phyloP scores from a whole-genome alignment of 2,329 filamentous ascomycete genomes.

The Gnomoniopsis sp. region DNA sequence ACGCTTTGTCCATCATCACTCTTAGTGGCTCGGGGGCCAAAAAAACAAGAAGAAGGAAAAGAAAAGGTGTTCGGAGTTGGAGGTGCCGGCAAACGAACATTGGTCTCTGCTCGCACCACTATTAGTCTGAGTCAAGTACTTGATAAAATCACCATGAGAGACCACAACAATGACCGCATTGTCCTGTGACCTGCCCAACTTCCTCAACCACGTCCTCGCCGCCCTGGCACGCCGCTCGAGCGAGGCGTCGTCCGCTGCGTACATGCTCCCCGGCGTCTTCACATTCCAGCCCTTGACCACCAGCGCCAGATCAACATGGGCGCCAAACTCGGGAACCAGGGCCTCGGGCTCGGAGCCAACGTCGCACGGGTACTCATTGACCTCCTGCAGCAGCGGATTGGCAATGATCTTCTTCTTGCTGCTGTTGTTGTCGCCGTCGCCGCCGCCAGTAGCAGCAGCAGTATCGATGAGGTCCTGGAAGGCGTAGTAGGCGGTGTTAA shows the following conservation, averaged over 20 bases:
- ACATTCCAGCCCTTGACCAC: constrained; percentile 68
- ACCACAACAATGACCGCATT: constrained; percentile 67
- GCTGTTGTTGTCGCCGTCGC: constrained; percentile 17
- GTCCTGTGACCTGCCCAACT: constrained; percentile 35
- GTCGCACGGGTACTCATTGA: constrained; percentile 71
- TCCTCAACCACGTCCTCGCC: constrained; percentile 56
- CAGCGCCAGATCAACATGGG: constrained; percentile 58
- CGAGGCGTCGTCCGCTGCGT: constrained; percentile 45
- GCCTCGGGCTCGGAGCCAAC: constrained; percentile 58
- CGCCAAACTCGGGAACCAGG: constrained; percentile 59
- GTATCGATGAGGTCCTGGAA: constrained; percentile 45
- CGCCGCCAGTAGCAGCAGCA: constrained; percentile 41
- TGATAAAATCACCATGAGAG: constrained; percentile 78
- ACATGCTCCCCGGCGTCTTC: constrained; percentile 50
- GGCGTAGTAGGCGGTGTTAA: constrained; percentile 70
- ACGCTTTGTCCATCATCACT: neutral
- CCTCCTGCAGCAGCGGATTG: constrained; percentile 76
- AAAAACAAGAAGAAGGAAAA: too few species aligned
- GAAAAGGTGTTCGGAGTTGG: neutral
- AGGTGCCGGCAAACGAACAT: constrained; percentile 18
- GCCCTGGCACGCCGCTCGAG: constrained; percentile 59
- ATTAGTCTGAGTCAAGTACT: constrained; percentile 84
- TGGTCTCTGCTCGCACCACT: constrained; percentile 46
- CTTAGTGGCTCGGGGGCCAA: too few species aligned
- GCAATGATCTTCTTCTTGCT: constrained; percentile 51